Evolutionary conservation across 305 asterid genomes (phyloP).

Genomic region (Nicotiana rustica): DNA sequence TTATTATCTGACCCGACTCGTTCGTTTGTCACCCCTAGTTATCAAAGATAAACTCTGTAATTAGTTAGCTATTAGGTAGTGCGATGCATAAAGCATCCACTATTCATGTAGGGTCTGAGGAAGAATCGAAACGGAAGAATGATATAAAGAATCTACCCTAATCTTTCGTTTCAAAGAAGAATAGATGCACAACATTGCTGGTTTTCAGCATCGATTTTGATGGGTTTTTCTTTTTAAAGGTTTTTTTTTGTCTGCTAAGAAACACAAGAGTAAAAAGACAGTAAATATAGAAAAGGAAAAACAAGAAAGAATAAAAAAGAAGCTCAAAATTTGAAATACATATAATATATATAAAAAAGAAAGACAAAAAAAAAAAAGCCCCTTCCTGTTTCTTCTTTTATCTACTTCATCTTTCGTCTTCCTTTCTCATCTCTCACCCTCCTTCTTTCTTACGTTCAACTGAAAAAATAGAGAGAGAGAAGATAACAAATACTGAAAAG

Average conservation of each 20-base stretch:
- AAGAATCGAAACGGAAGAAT: no score
- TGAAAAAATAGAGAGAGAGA: not conserved
- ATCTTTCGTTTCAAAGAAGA: no score
- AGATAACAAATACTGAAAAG: not conserved
- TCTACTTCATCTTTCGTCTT: not conserved
- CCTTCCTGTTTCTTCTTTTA: not conserved
- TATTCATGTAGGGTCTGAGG: no score
- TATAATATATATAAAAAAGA: not conserved
- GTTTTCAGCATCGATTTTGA: conserved; percentile 39
- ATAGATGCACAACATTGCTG: conserved; percentile 14
- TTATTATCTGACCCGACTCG: no score
- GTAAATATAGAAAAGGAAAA: not conserved
- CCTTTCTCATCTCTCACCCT: not conserved
- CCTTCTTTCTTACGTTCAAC: not conserved
- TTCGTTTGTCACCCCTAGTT: no score
- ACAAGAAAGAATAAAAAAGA: not conserved
- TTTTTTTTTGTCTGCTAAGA: not conserved
- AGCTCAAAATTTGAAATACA: not conserved
- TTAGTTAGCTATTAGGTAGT: no score
- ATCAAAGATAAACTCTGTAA: no score
- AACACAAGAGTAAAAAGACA: not conserved
- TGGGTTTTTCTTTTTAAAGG: conserved; percentile 29
- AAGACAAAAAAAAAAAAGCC: conserved; percentile 31
- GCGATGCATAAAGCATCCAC: no score
- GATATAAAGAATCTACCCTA: no score